These are phyloP conservation scores for Penicillium expansum DNA, from an alignment of 2,329 filamentous ascomycete species.

Conservation along the genomic window DNA sequence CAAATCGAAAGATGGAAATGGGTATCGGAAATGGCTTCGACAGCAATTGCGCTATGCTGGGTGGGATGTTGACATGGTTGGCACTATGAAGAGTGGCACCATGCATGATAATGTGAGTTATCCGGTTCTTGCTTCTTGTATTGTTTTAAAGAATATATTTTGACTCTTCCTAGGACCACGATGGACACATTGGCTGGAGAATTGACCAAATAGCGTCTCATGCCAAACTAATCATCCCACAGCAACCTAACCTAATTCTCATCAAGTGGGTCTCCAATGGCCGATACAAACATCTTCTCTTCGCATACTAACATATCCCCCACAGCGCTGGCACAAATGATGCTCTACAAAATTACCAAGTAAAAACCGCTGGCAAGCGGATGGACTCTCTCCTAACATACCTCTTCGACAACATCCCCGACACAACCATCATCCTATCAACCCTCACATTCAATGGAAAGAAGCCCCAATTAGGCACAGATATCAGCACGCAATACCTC, in stretches of 20 bases:
- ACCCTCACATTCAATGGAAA: slow-evolving; percentile 30
- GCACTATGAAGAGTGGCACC: slow-evolving; percentile 22
- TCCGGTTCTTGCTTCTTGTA: neutral
- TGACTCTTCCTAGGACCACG: slow-evolving; percentile 19
- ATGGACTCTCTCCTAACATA: slow-evolving; percentile 27
- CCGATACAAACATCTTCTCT: neutral
- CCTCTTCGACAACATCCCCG: slow-evolving; percentile 23
- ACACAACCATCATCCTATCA: slow-evolving; percentile 34
- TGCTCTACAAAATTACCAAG: slow-evolving; percentile 22
- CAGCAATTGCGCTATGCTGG: slow-evolving; percentile 31
- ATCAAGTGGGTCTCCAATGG: slow-evolving; percentile 22
- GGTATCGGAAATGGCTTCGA: slow-evolving; percentile 41
- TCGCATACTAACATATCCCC: neutral
- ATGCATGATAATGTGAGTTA: slow-evolving; percentile 28
- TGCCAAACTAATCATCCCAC: slow-evolving; percentile 4
- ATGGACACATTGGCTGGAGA: slow-evolving; percentile 25
- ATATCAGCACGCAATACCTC: slow-evolving; percentile 28
- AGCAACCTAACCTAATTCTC: slow-evolving; percentile 30
- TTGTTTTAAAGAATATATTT: neutral
- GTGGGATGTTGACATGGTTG: slow-evolving; percentile 32
- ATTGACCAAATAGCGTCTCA: slow-evolving; percentile 20
- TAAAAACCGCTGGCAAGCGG: slow-evolving; percentile 19
- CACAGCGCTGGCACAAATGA: slow-evolving; percentile 38
- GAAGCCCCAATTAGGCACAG: neutral
- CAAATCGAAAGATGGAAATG: slow-evolving; percentile 34